phyloP scores from a whole-genome alignment of 768 basidiomycete species.

The Psilocybe sp. region DNA sequence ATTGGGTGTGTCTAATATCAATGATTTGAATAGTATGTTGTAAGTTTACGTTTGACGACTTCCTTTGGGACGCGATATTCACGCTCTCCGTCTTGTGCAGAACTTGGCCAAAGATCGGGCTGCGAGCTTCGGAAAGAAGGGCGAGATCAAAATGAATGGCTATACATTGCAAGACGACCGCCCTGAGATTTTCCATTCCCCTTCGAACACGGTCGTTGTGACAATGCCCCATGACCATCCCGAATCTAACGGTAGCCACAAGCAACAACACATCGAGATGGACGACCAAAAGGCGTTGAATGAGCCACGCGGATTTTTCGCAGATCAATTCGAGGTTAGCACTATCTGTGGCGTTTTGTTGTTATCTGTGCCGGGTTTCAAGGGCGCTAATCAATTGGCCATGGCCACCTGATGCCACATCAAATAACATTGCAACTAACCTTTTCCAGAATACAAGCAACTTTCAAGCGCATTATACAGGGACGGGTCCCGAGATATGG shows the following conservation, averaged over 20 bases:
- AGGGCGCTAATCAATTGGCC: not conserved
- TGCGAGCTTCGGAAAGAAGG: slow-evolving; percentile 58
- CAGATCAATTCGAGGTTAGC: slow-evolving; percentile 87
- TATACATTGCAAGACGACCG: slow-evolving; percentile 9
- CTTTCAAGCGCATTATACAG: slow-evolving; percentile 81
- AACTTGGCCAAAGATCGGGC: slow-evolving; percentile 87
- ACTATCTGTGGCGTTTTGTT: not conserved
- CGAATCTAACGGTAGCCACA: slow-evolving; percentile 32
- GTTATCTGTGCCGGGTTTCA: not conserved
- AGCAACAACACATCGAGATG: slow-evolving; percentile 34
- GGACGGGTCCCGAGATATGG: slow-evolving; percentile 96
- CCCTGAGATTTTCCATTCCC: slow-evolving; percentile 35
- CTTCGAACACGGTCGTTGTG: slow-evolving; percentile 50
- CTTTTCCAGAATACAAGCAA: slow-evolving; percentile 76
- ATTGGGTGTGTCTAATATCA: slow-evolving; percentile 2
- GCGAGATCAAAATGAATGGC: slow-evolving; percentile 24
- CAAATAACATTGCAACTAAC: too few species aligned
- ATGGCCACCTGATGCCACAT: too few species aligned
- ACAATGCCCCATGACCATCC: slow-evolving; percentile 45
- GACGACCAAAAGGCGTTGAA: slow-evolving; percentile 2
- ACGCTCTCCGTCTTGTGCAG: slow-evolving; percentile 32
- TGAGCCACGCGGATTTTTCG: slow-evolving; percentile 83
- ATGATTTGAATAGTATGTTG: slow-evolving; percentile 51
- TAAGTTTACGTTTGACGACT: slow-evolving; percentile 31
- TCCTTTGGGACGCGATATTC: not conserved